A percentile compares a stretch with the other conserved stretches of the same genome.
Conservation (phyloP, 345 rosid species). For the Aegle marmelos region DNA sequence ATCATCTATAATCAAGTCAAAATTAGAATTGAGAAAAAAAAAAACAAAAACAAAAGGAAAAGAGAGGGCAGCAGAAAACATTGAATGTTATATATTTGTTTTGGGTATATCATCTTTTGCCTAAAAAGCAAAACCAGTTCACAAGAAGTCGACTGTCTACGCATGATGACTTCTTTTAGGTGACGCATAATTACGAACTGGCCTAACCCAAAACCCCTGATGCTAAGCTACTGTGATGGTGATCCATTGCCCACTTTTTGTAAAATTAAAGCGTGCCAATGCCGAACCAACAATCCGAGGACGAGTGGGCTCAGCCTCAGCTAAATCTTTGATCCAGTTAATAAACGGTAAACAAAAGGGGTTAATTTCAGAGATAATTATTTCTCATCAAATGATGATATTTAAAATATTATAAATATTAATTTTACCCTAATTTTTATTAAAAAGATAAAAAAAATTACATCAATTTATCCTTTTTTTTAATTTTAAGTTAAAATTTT, state of each 20-base stretch:
- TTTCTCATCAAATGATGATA: too few species aligned
- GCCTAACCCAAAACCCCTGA: not conserved
- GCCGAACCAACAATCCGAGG: too few species aligned
- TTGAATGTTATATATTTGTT: not conserved
- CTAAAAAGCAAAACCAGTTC: constrained; percentile 15
- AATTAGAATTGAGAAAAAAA: not conserved
- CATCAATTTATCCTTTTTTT: too few species aligned
- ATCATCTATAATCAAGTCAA: not conserved
- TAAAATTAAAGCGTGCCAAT: not conserved
- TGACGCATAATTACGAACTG: constrained; percentile 1
- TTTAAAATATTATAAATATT: too few species aligned
- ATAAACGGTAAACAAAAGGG: not conserved
- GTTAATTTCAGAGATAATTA: too few species aligned
- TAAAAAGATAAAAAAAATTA: too few species aligned
- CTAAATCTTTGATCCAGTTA: not conserved
- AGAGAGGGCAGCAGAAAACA: not conserved
- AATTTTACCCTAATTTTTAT: too few species aligned
- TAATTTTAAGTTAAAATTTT: too few species aligned
- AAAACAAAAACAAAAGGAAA: not conserved
- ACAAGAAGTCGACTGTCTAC: constrained; percentile 5
- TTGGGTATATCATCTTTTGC: not conserved
- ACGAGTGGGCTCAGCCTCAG: too few species aligned
- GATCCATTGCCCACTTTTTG: not conserved
- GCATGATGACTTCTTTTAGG: constrained; percentile 8
- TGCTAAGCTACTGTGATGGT: not conserved